Evolutionary conservation across 2,329 filamentous ascomycete genomes (phyloP).

Genomic region (Ophiosphaerella narmari): DNA sequence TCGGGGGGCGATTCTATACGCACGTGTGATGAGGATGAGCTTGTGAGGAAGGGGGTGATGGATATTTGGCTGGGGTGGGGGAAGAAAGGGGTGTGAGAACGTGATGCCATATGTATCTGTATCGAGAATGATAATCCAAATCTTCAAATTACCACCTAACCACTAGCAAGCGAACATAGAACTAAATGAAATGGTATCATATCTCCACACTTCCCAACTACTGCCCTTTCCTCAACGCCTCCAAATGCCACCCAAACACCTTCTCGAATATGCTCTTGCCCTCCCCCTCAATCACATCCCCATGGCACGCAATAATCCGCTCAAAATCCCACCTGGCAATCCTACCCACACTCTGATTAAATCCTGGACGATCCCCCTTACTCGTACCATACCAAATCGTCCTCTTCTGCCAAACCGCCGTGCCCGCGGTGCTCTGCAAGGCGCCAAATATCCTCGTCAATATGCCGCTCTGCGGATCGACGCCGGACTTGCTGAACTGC

Average conservation of each 20-base stretch:
- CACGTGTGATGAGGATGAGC: neutral
- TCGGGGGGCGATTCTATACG: neutral
- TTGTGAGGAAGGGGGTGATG: neutral
- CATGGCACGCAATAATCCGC: slow-evolving; percentile 87
- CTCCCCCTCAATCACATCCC: slow-evolving; percentile 77
- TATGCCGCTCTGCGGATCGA: slow-evolving; percentile 61
- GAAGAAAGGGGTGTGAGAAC: neutral
- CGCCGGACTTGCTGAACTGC: slow-evolving; percentile 68
- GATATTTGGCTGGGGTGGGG: slow-evolving; percentile 1
- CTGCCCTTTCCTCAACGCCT: slow-evolving; percentile 36
- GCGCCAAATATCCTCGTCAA: slow-evolving; percentile 61
- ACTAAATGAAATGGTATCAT: neutral
- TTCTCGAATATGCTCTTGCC: slow-evolving; percentile 78
- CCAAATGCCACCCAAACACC: slow-evolving; percentile 82
- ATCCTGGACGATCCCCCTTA: slow-evolving; percentile 65
- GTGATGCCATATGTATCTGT: neutral
- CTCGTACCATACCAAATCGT: slow-evolving; percentile 79
- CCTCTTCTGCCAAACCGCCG: slow-evolving; percentile 69
- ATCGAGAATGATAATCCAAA: no score
- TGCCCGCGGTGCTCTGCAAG: slow-evolving; percentile 67
- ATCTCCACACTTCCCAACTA: neutral
- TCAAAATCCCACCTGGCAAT: slow-evolving; percentile 85
- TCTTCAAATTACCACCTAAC: no score
- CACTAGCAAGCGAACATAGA: no score
- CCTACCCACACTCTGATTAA: slow-evolving; percentile 68